Conservation (phyloP, 495 filamentous ascomycete species). For the Melanomma pulvis-pyrius region DNA sequence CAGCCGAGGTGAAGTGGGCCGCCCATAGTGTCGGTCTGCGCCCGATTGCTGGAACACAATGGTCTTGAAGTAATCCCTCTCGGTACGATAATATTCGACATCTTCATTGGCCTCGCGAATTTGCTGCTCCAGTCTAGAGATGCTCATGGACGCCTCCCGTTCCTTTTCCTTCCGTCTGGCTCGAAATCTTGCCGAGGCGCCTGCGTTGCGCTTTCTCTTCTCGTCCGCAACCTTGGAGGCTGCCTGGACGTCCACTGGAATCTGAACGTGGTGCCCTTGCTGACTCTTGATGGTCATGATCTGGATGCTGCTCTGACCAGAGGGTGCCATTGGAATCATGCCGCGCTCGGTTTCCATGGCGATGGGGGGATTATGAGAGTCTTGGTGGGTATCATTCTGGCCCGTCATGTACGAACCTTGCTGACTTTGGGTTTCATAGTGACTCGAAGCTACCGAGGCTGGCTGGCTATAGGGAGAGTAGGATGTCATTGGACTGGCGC, state of each 20-base stretch:
- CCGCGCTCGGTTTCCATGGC: conserved; percentile 36
- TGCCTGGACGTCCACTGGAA: conserved; percentile 50
- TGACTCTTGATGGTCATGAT: conserved; percentile 47
- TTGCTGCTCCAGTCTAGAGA: conserved; percentile 66
- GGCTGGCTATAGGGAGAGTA: conserved; percentile 37
- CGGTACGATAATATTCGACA: conserved; percentile 46
- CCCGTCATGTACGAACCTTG: conserved; percentile 21
- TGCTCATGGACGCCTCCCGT: conserved; percentile 67
- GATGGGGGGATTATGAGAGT: conserved; percentile 20
- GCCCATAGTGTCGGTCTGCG: conserved; percentile 43
- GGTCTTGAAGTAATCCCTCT: conserved; percentile 45
- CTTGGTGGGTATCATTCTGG: conserved; percentile 5
- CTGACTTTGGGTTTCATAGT: conserved; percentile 26
- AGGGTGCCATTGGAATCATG: conserved; percentile 44
- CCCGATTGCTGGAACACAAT: conserved; percentile 39
- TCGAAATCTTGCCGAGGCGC: conserved; percentile 86
- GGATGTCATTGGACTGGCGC: conserved; percentile 35
- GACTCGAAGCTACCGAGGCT: conserved; percentile 28
- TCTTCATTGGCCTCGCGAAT: conserved; percentile 47
- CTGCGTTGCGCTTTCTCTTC: conserved; percentile 72
- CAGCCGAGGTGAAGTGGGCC: conserved; percentile 42
- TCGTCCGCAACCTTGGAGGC: conserved; percentile 48
- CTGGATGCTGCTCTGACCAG: conserved; percentile 45
- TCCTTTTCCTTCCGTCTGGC: conserved; percentile 89
- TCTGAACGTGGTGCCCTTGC: conserved; percentile 43